Conservation (phyloP, 108 stramenopile genomes). For the Cyclotella baltica region DNA sequence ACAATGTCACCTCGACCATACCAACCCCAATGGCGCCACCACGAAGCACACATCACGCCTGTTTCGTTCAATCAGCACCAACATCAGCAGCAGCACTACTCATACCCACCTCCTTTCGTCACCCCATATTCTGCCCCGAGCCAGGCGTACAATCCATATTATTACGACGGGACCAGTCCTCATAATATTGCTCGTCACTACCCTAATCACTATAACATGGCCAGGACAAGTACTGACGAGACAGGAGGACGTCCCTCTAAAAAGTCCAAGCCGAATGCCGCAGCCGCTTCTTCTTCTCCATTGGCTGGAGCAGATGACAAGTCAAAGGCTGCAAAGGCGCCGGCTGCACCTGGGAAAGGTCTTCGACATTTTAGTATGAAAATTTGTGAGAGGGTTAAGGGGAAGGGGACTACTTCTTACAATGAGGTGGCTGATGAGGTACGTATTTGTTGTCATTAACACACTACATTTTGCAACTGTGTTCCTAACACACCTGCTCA, state of each 20-base stretch:
- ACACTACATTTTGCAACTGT: too few relatives aligned
- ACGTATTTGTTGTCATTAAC: conserved; percentile 41
- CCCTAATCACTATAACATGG: too few relatives aligned
- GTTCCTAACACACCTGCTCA: not conserved
- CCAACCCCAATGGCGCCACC: conserved; percentile 17
- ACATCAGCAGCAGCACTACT: not conserved
- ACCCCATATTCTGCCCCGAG: not conserved
- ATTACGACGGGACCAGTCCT: not conserved
- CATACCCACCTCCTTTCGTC: not conserved
- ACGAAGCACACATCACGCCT: conserved; percentile 1
- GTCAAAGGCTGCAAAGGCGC: not conserved
- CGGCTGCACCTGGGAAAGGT: conserved; percentile 58
- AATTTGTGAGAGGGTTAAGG: conserved; percentile 94
- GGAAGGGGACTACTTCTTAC: conserved; percentile 92
- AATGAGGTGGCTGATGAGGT: conserved; percentile 97
- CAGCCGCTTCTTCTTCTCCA: not conserved
- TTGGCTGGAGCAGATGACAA: not conserved
- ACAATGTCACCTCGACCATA: conserved; percentile 14
- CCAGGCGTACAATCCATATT: not conserved
- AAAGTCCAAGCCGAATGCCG: not conserved
- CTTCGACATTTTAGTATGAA: conserved; percentile 93
- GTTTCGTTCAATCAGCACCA: too few relatives aligned
- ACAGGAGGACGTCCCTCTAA: too few relatives aligned
- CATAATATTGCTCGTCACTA: not conserved
- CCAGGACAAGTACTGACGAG: too few relatives aligned